A percentile compares a stretch with the other conserved stretches of the same genome.
These are phyloP conservation scores for Rosa rugosa DNA, from an alignment of 306 rosid species.

Conservation along the genomic window DNA sequence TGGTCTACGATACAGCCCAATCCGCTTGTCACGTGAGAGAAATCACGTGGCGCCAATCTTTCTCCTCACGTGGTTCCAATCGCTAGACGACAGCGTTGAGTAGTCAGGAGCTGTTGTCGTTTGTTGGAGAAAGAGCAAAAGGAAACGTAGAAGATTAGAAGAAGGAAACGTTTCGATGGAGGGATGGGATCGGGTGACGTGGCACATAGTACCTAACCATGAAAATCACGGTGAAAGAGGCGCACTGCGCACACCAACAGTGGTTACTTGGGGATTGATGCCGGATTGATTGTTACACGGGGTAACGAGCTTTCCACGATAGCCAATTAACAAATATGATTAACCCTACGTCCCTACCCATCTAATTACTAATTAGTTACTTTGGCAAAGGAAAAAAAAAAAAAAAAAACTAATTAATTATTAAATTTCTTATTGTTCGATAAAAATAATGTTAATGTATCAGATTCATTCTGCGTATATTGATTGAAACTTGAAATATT, in stretches of 20 bases:
- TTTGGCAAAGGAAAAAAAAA: no score
- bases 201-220: neutral
- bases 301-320: neutral
- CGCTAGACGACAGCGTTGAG: neutral
- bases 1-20: neutral
- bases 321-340: neutral
- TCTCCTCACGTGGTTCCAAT: neutral
- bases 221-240: neutral
- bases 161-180: neutral
- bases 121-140: neutral
- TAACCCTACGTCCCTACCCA: neutral
- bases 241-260: neutral
- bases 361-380: no score
- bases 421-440: no score
- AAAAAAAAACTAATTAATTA: no score
- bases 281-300: neutral
- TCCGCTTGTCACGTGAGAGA: conserved; percentile 22
- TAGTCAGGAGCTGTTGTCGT: neutral
- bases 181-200: neutral
- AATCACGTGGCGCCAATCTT: conserved; percentile 2
- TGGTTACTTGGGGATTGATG: neutral
- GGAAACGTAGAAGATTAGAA: neutral
- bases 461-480: no score
- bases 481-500: no score
- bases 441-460: no score